Evolutionary conservation across 805 yeast genomes (phyloP).

Genomic region (Ogataea degrootiae): DNA sequence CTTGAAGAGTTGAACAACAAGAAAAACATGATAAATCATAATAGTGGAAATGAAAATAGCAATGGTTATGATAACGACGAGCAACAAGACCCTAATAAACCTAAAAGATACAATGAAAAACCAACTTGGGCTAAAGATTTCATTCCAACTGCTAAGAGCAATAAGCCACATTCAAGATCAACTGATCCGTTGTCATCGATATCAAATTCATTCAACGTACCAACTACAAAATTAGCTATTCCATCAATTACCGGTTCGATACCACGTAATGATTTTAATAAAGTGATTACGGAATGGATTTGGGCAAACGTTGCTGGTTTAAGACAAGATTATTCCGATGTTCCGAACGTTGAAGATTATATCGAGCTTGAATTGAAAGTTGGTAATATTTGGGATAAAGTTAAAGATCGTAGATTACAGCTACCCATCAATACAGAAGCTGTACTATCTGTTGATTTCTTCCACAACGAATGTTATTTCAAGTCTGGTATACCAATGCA

Average conservation of each 20-base stretch:
- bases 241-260: conserved; percentile 67
- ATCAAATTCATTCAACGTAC: not conserved
- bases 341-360: conserved; percentile 39
- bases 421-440: conserved; percentile 69
- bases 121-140: conserved; percentile 86
- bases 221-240: conserved; percentile 19
- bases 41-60: conserved; percentile 16
- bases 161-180: not conserved
- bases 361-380: conserved; percentile 73
- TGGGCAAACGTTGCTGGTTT: conserved; percentile 74
- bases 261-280: conserved; percentile 75
- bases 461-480: conserved; percentile 50
- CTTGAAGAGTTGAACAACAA: conserved; percentile 29
- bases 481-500: conserved; percentile 63
- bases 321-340: conserved; percentile 38
- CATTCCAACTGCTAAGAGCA: conserved; percentile 35
- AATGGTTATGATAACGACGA: conserved; percentile 14
- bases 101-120: conserved; percentile 55
- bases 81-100: conserved; percentile 35
- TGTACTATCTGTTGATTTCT: conserved; percentile 44
- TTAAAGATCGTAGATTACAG: conserved; percentile 54
- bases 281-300: conserved; percentile 84
- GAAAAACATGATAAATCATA: conserved; percentile 1
- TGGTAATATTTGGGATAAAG: conserved; percentile 65
- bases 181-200: not conserved